These are phyloP conservation scores for Coemansia sp. DNA, from an alignment of 192 early-diverging fungal species.

Conservation along the genomic window DNA sequence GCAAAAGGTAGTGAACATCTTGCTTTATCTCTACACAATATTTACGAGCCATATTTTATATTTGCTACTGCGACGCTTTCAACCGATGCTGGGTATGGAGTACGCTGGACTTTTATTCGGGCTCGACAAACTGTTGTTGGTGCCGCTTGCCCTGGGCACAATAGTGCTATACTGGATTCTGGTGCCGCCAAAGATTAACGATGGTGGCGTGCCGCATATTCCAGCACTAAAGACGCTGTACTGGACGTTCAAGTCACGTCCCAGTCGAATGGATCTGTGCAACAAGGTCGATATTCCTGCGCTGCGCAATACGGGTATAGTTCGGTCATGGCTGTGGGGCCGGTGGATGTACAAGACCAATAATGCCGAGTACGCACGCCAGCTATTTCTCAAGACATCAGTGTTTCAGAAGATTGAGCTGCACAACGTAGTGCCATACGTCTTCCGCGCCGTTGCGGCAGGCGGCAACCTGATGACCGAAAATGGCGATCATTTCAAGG, in stretches of 20 bases:
- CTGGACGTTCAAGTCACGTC: slow-evolving; percentile 45
- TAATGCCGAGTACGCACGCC: slow-evolving; percentile 48
- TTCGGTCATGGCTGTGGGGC: slow-evolving; percentile 48
- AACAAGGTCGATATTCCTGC: slow-evolving; percentile 39
- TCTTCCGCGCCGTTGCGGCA: slow-evolving; percentile 42
- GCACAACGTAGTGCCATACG: slow-evolving; percentile 49
- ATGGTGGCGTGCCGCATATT: slow-evolving; percentile 47
- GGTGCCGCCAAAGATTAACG: slow-evolving; percentile 42
- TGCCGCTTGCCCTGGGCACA: background rate
- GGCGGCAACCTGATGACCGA: slow-evolving; percentile 53
- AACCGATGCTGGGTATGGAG: background rate
- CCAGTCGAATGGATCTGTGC: slow-evolving; percentile 40
- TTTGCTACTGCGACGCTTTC: slow-evolving; percentile 34
- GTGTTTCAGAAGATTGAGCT: slow-evolving; percentile 48
- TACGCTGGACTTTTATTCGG: slow-evolving; percentile 1
- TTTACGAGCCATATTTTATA: slow-evolving; percentile 9
- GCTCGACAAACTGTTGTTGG: slow-evolving; percentile 9
- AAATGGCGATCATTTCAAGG: slow-evolving; percentile 48
- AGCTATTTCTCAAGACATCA: slow-evolving; percentile 45
- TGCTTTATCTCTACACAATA: slow-evolving; percentile 2
- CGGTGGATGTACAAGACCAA: slow-evolving; percentile 56
- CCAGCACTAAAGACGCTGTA: slow-evolving; percentile 44
- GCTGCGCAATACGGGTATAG: slow-evolving; percentile 27
- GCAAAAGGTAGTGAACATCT: background rate
- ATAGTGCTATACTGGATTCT: slow-evolving; percentile 22